Percentiles rank a stretch among this genome's conserved stretches.
Evolutionary conservation across 176 grass and related monocot species (phyloP).

Genomic region (Cymbopogon citratus): DNA sequence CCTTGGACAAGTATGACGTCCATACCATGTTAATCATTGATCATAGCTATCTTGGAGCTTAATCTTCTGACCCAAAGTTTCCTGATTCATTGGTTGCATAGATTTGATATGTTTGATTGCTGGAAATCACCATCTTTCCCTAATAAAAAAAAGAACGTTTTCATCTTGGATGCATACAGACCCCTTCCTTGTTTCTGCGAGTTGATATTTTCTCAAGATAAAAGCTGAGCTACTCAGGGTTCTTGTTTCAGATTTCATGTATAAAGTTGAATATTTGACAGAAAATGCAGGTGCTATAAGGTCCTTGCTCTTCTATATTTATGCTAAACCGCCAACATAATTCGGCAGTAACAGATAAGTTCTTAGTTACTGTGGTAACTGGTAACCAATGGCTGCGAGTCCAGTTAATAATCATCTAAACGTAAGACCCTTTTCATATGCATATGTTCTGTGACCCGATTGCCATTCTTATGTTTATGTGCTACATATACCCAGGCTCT

Average conservation of each 20-base stretch:
- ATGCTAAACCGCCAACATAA: neutral
- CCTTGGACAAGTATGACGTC: constrained; percentile 19
- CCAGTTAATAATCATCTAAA: neutral
- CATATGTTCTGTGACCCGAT: neutral
- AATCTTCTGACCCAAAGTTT: constrained; percentile 15
- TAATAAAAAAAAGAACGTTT: neutral
- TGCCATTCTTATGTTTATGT: neutral
- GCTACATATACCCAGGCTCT: neutral
- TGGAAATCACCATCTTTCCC: constrained; percentile 1
- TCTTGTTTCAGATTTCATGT: constrained; percentile 4
- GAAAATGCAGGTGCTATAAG: neutral
- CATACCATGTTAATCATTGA: constrained; percentile 28
- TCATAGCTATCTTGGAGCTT: neutral
- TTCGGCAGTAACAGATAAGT: neutral
- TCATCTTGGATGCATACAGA: constrained; percentile 24
- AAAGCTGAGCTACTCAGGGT: neutral
- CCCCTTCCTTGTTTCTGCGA: neutral
- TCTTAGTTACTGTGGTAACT: neutral
- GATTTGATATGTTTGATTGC: constrained; percentile 33
- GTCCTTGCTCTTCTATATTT: neutral
- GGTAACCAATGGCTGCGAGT: neutral
- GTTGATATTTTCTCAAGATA: neutral
- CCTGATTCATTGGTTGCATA: constrained; percentile 39
- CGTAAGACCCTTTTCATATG: neutral
- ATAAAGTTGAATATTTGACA: neutral